These are phyloP conservation scores for Plasmodium adleri DNA, from an alignment of 169 alveolate species.

Conservation along the genomic window DNA sequence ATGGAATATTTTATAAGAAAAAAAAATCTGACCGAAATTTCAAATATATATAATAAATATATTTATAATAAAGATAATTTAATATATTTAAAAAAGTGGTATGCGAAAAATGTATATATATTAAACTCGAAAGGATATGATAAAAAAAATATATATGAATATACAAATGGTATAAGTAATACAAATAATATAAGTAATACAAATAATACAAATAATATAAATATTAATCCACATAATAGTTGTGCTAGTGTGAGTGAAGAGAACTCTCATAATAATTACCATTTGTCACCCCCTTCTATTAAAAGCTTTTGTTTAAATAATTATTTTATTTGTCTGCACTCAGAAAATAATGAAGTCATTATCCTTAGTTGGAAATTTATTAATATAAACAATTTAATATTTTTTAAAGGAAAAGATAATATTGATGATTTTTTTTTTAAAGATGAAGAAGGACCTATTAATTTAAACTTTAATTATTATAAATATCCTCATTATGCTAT, in stretches of 20 bases:
- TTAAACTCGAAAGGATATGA: conserved; percentile 1
- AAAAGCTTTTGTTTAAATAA: conserved; percentile 13
- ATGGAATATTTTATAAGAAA: conserved; percentile 49
- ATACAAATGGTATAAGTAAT: background rate
- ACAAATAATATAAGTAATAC: background rate
- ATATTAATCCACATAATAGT: background rate
- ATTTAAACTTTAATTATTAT: conserved; percentile 4
- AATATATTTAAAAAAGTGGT: conserved; percentile 14
- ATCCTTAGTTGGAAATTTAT: conserved; percentile 10
- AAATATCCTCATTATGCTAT: background rate
- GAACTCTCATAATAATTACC: background rate
- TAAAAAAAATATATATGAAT: background rate
- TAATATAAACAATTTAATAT: conserved; percentile 16
- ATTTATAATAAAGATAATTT: conserved; percentile 21
- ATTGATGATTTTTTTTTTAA: background rate
- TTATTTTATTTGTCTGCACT: conserved; percentile 30
- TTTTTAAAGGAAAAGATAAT: conserved; percentile 36
- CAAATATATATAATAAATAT: conserved; percentile 10
- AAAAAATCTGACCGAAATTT: conserved; percentile 2
- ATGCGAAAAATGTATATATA: conserved; percentile 21
- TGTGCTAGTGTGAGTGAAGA: background rate
- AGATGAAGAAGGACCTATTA: background rate
- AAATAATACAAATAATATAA: background rate
- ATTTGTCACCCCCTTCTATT: too few species aligned
- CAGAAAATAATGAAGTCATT: background rate